Conservation (phyloP, 768 basidiomycete species). For the Sutorius australiensis region DNA sequence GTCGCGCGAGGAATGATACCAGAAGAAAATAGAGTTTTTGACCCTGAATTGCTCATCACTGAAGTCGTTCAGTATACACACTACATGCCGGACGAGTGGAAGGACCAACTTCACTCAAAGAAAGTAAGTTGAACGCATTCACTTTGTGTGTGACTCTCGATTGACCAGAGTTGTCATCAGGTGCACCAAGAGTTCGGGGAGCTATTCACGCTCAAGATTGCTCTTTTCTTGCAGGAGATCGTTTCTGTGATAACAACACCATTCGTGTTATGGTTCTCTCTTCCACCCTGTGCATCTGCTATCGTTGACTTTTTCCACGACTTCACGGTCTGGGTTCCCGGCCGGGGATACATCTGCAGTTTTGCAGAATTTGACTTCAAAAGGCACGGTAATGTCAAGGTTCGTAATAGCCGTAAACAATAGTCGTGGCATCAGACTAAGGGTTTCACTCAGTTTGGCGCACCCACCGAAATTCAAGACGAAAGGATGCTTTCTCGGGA, state of each 20-base stretch:
- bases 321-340: constrained; percentile 95
- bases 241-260: constrained; percentile 91
- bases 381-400: constrained; percentile 88
- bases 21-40: constrained; percentile 89
- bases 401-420: constrained; percentile 30
- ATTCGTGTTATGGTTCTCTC: constrained; percentile 88
- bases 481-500: constrained; percentile 81
- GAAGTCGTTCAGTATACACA: constrained; percentile 94
- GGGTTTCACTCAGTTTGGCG: constrained; percentile 63
- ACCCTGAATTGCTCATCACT: constrained; percentile 88
- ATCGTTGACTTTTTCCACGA: constrained; percentile 98
- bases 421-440: neutral
- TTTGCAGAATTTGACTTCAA: constrained; percentile 99
- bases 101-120: constrained; percentile 82
- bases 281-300: constrained; percentile 83
- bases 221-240: constrained; percentile 84
- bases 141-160: neutral
- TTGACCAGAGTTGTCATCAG: constrained; percentile 35
- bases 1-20: constrained; percentile 94
- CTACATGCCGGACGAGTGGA: constrained; percentile 95
- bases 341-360: constrained; percentile 93
- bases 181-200: constrained; percentile 90
- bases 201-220: constrained; percentile 89
- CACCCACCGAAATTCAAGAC: constrained; percentile 63
- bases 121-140: constrained; percentile 43